A percentile compares a stretch with the other conserved stretches of the same genome.
Evolutionary conservation across 805 yeast genomes (phyloP).

Genomic region (Cyberlindnera galapagoensis): DNA sequence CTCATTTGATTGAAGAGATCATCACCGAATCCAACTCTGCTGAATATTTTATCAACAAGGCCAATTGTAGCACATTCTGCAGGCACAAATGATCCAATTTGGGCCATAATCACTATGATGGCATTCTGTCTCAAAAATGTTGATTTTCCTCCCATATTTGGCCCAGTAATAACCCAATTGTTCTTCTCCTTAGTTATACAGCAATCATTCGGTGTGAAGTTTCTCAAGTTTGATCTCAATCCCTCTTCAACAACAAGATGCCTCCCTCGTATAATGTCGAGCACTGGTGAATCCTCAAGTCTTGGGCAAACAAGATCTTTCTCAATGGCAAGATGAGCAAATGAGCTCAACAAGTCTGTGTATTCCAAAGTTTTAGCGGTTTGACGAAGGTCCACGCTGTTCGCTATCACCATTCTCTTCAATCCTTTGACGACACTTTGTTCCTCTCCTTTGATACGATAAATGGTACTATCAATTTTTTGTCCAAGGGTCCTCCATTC

Average conservation of each 20-base stretch:
- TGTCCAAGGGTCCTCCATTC: slow-evolving; percentile 52
- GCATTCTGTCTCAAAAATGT: slow-evolving; percentile 89
- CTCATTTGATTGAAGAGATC: slow-evolving; percentile 93
- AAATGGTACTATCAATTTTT: slow-evolving; percentile 36
- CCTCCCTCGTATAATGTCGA: slow-evolving; percentile 59
- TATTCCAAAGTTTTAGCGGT: slow-evolving; percentile 50
- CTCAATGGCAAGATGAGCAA: slow-evolving; percentile 68
- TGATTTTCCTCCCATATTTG: slow-evolving; percentile 97
- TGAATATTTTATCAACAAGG: slow-evolving; percentile 83
- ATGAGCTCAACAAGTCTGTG: slow-evolving; percentile 67
- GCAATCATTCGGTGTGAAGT: slow-evolving; percentile 83
- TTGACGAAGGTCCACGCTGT: slow-evolving; percentile 41
- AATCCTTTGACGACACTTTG: slow-evolving; percentile 42
- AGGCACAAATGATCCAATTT: slow-evolving; percentile 86
- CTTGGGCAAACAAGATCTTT: slow-evolving; percentile 60
- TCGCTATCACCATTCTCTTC: slow-evolving; percentile 37
- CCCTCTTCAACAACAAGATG: slow-evolving; percentile 86
- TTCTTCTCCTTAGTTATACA: slow-evolving; percentile 42
- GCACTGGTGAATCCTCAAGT: slow-evolving; percentile 40
- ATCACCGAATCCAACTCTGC: slow-evolving; percentile 97
- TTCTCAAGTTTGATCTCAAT: slow-evolving; percentile 25
- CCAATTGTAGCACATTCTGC: slow-evolving; percentile 70
- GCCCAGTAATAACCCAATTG: slow-evolving; percentile 85
- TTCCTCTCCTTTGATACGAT: slow-evolving; percentile 51
- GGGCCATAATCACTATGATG: slow-evolving; percentile 79